Percentiles rank a stretch among this genome's conserved stretches.
phyloP scores from a whole-genome alignment of 805 yeast genomes.

The Pichia deserticola region DNA sequence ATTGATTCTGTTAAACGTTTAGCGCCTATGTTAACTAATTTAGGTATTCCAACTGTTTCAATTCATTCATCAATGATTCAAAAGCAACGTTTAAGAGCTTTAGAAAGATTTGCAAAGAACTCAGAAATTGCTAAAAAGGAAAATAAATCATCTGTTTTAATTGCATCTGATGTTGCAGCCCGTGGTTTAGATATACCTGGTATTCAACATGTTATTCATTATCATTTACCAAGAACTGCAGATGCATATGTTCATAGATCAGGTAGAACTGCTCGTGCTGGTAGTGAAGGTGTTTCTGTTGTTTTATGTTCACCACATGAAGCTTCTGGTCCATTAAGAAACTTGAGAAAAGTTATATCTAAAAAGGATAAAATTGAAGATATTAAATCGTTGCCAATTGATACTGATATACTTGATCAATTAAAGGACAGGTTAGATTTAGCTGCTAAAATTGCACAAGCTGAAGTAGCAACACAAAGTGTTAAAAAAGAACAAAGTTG shows the following conservation, averaged over 20 bases:
- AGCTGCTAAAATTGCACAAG: slow-evolving; percentile 71
- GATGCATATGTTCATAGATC: slow-evolving; percentile 93
- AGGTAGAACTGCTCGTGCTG: slow-evolving; percentile 98
- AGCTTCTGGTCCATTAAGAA: slow-evolving; percentile 78
- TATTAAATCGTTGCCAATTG: slow-evolving; percentile 67
- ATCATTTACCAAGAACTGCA: slow-evolving; percentile 90
- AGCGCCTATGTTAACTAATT: slow-evolving; percentile 63
- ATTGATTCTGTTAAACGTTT: slow-evolving; percentile 89
- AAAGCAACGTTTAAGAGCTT: slow-evolving; percentile 77
- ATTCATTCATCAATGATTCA: slow-evolving; percentile 94
- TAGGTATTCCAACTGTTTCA: slow-evolving; percentile 62
- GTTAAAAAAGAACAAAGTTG: slow-evolving; percentile 66
- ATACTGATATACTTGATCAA: slow-evolving; percentile 63
- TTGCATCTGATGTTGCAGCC: slow-evolving; percentile 98
- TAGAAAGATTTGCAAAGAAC: slow-evolving; percentile 68
- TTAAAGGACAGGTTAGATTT: slow-evolving; percentile 59
- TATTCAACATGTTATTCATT: slow-evolving; percentile 91
- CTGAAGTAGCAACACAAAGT: slow-evolving; percentile 47
- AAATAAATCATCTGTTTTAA: slow-evolving; percentile 55
- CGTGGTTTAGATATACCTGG: slow-evolving; percentile 91
- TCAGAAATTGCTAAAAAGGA: slow-evolving; percentile 28
- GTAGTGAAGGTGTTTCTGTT: slow-evolving; percentile 88
- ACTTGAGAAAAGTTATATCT: slow-evolving; percentile 52
- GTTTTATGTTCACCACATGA: slow-evolving; percentile 92
- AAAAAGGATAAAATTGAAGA: slow-evolving; percentile 37